Evolutionary conservation across 805 yeast genomes (phyloP), one percentile per base, ranked within the genome.

Genomic region (Teunomyces lycoperdinae): DNA sequence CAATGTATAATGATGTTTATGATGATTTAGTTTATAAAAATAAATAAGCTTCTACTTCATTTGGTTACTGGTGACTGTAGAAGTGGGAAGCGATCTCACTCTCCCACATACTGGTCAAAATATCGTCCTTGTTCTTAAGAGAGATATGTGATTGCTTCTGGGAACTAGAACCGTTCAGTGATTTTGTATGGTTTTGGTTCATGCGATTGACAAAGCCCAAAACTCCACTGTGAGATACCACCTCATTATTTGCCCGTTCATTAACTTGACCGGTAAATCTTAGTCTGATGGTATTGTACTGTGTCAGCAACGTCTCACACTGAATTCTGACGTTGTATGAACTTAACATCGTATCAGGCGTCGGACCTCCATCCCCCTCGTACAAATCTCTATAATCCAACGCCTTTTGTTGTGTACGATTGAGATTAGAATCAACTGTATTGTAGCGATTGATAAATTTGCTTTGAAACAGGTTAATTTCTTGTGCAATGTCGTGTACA

Each of bases 201-300:
- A 29, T 41, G 26, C 70, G 44, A 24, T 59, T 55, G n/a, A 66
- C 38, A 44, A 46, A 67, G 17, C 73, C 72, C 32, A 65, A 42
- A 10, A 60, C 57, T 1, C 71, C 73, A 5, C 59, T 54, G 24
- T 51, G 48, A 4, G 61, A 46, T 32, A 51, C 50, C 33, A 54
- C 31, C 20, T 45, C 48, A 14, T 45, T 44, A n/a, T 44, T 44
- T 16, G 46, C 11, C 34, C 29, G 34, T 32, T 44, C 35, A 9
- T 14, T 31, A 44, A 45, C 42, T 14, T 50, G 42, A 8, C 56
- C 56, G 11, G 65, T 55, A 41, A 69, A 72, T 29, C 76, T 54
- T 13, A 69, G 56, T 31, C 76, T 51, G 9, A 72, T 67, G 10
- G 65, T 63, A 5, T 65, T 70, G 57, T 71, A 72, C 44, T 72